Evolutionary conservation across 768 basidiomycete species (phyloP), one percentile per base, ranked within the genome.

Genomic region (Austroboletus eburneus): DNA sequence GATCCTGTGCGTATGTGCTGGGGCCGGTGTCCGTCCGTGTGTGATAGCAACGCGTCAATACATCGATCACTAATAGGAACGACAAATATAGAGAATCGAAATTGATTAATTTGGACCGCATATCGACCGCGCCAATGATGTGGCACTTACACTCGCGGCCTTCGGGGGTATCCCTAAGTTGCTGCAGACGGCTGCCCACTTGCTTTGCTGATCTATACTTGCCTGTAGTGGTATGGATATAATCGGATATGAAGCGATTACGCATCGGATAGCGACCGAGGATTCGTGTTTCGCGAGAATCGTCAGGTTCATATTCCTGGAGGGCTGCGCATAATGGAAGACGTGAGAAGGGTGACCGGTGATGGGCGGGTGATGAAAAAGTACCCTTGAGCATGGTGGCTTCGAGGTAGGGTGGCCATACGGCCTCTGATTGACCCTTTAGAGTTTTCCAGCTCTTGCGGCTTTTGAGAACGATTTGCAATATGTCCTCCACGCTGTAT

Each of bases 321-420:
- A 78, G 61, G n/a, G 83, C 85, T 88, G 58, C 42, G 17, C 32
- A 50, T 40, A 43, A 62, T 52, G 52, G 40, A 52, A 45, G 27
- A 50, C 52, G 49, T 58, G 48, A 59, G 54, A 58, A 56, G 14
- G 5, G 41, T 49, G 43, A 51, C 38, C 36, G 27, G 27, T 50
- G 44, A 39, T 27, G 27, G 35, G 30, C 7, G 18, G 42, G 48
- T 48, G 45, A 27, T 27, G 27, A 12, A 50, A 44, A 68, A n/a
- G 35, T 50, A 83, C 87, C 87, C 75, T 87, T 81, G 35, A 89
- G 75, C 54, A 89, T 71, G 33, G 83, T 83, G 23, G 81, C 84
- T 69, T 89, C 87, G 42, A 89, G 78, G 55, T 83, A 77, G 10
- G 82, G 84, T 43, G 87, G 87, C 87, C 87, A 88, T 18, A 89